phyloP scores from a whole-genome alignment of 768 basidiomycete species.

The Phaffia tasmanica region DNA sequence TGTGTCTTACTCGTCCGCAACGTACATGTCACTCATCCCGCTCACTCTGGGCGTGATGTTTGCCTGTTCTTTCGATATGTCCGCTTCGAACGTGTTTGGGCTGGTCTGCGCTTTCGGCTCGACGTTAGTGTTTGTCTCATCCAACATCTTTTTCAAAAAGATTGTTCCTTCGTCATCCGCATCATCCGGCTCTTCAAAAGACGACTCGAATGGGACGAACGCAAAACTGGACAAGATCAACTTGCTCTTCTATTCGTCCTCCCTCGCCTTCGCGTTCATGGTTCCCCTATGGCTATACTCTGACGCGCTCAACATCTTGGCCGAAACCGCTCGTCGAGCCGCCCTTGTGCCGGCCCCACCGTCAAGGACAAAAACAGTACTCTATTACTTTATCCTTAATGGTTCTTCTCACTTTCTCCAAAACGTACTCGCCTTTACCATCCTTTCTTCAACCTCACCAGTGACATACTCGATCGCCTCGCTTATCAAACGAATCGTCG shows the following conservation, averaged over 20 bases:
- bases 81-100: conserved; percentile 71
- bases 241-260: conserved; percentile 81
- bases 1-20: conserved; percentile 82
- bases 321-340: conserved; percentile 37
- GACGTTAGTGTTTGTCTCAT: conserved; percentile 89
- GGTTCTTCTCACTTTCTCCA: conserved; percentile 93
- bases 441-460: conserved; percentile 88
- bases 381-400: conserved; percentile 80
- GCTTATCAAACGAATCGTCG: conserved; percentile 91
- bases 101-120: conserved; percentile 94
- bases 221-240: conserved; percentile 94
- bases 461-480: conserved; percentile 99
- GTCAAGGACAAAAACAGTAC: conserved; percentile 38
- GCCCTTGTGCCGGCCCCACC: conserved; percentile 21
- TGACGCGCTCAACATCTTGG: conserved; percentile 62
- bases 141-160: conserved; percentile 99
- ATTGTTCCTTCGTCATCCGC: conserved; percentile 60
- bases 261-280: conserved; percentile 92
- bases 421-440: conserved; percentile 94
- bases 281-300: conserved; percentile 87
- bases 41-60: conserved; percentile 95
- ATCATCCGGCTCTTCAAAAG: conserved; percentile 34
- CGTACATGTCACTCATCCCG: conserved; percentile 87
- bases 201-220: conserved; percentile 24
- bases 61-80: conserved; percentile 85